A percentile compares a stretch with the other conserved stretches of the same genome.
phyloP scores from a whole-genome alignment of 176 grass and related monocot species.

The Carex myosuroides region DNA sequence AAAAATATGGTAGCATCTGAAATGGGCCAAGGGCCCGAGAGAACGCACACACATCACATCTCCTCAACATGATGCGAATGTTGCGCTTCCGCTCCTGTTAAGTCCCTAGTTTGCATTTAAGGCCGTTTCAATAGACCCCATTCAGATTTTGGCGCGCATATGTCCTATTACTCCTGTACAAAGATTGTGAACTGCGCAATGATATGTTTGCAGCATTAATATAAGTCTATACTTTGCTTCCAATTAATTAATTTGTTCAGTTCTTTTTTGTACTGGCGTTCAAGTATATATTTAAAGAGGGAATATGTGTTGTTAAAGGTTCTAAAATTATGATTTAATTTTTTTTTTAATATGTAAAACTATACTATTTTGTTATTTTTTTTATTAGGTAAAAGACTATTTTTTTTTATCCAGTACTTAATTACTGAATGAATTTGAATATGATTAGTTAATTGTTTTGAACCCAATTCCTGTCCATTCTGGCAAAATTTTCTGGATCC shows the following conservation, averaged over 20 bases:
- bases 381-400: too few species aligned
- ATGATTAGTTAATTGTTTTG: too few species aligned
- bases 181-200: background rate
- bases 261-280: background rate
- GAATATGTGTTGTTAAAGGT: background rate
- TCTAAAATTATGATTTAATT: background rate
- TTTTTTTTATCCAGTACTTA: too few species aligned
- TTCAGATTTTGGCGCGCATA: background rate
- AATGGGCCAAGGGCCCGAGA: too few species aligned
- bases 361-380: too few species aligned
- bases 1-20: background rate
- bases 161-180: background rate
- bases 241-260: background rate
- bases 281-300: background rate
- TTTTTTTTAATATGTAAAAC: too few species aligned
- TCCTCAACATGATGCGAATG: background rate
- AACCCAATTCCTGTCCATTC: too few species aligned
- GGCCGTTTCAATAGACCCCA: background rate
- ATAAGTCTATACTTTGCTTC: background rate
- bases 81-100: background rate
- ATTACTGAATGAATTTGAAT: too few species aligned
- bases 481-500: too few species aligned
- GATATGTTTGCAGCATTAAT: background rate
- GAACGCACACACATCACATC: background rate
- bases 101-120: conserved; percentile 7